A percentile compares a stretch with the other conserved stretches of the same genome.
These are phyloP conservation scores for Geosmithia morbida DNA, from an alignment of 2,329 filamentous ascomycete genomes.

Conservation along the genomic window DNA sequence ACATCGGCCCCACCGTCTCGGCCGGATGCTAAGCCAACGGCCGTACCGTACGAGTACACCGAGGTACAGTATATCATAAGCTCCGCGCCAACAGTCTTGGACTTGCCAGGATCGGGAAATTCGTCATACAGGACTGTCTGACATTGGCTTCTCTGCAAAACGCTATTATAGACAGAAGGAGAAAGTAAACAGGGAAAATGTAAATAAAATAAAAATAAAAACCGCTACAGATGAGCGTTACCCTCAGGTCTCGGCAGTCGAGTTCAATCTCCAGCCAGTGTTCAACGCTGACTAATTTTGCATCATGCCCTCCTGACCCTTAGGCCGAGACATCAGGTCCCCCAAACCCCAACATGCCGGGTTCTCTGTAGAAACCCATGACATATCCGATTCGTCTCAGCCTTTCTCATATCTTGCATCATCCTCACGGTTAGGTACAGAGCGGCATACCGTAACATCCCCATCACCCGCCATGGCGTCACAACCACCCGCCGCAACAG, in stretches of 20 bases:
- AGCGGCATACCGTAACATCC: too few species aligned
- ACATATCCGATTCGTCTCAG: not conserved
- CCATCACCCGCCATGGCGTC: slow-evolving; percentile 8
- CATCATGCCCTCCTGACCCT: not conserved
- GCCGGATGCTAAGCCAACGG: not conserved
- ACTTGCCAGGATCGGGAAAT: not conserved
- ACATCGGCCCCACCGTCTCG: not conserved
- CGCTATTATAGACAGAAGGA: not conserved
- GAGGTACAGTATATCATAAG: not conserved
- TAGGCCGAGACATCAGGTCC: not conserved
- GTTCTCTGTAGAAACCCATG: too few species aligned
- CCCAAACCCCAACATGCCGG: too few species aligned
- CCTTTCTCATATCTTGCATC: not conserved
- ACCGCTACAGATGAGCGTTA: too few species aligned
- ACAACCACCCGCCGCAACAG: slow-evolving; percentile 2
- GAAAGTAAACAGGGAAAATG: not conserved
- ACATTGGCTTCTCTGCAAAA: not conserved
- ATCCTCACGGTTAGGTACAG: not conserved
- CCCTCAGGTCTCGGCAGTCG: too few species aligned
- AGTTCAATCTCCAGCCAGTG: too few species aligned
- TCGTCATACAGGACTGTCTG: not conserved
- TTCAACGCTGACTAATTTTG: not conserved
- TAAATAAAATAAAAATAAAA: too few species aligned
- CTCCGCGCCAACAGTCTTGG: not conserved
- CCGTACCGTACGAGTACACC: not conserved